Evolutionary conservation across 169 alveolate species (phyloP), one percentile per base, ranked within the genome.

Genomic region (Cryptosporidium viatorum): DNA sequence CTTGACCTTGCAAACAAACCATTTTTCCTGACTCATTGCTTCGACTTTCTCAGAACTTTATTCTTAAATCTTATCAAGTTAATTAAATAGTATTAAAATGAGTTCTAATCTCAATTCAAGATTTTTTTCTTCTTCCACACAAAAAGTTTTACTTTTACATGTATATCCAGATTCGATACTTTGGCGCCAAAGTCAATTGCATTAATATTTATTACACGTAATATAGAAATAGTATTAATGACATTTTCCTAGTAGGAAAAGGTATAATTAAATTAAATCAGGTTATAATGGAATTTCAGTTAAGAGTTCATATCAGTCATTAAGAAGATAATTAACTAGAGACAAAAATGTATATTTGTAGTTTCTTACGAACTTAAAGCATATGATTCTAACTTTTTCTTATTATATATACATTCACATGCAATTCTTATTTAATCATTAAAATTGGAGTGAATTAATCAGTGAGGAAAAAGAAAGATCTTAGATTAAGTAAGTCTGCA

Each of bases 1-100:
- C 29, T n/a, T 31, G 39, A 80, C 55, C 16, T 35, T 80, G 9
- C 43, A 23, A 26, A 80, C 75, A 80, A 39, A 80, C 89, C 89
- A 80, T 14, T 23, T 37, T 26, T 65, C 73, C 29, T 62, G n/a
- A 80, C 39, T 65, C 86, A 73, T 73, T 29, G n/a, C 23, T 67
- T 21, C 31, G 8, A 67, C 9, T 33, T 37, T 67, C 29, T 8
- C 5, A 67, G 23, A 31, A 67, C 5, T 67, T 8, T 33, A 9
- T 33, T 9, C 2, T 9, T 33, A 39, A 6, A 67, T 33, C 23
- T 26, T 67, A 41, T 67, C 0, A 60, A 60, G 7, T 18, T 16
- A 26, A 60, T 21, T 5, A 26, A n/a, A 21, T 14, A n/a, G 69
- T 60, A 60, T 23, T 60, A 10, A 18, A 12, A 21, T 3, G 3